Evolutionary conservation across 257 asterid species (phyloP).

Genomic region (Paraleonurus japonicus): DNA sequence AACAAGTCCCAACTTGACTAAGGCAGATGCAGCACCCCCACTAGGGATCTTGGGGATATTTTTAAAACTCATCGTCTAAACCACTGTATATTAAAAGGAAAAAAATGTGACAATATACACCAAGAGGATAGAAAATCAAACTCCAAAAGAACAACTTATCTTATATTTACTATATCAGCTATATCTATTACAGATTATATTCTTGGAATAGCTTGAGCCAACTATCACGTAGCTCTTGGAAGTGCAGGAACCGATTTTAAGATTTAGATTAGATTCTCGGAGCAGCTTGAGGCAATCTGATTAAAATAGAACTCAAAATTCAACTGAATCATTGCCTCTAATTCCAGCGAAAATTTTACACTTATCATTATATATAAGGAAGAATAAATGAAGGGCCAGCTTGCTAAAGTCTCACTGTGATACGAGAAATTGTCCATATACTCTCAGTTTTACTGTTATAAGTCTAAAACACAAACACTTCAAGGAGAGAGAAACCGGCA

Average conservation of each 20-base stretch:
- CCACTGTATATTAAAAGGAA: conserved; percentile 29
- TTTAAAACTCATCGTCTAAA: conserved; percentile 56
- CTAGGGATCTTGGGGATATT: conserved; percentile 75
- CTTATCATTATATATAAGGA: neutral
- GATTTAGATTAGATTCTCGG: neutral
- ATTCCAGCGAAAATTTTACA: neutral
- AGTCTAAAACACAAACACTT: neutral
- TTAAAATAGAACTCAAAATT: neutral
- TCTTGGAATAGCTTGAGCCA: neutral
- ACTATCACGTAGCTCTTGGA: neutral
- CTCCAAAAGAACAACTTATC: neutral
- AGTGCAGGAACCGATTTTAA: neutral
- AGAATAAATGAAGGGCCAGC: neutral
- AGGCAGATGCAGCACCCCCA: conserved; percentile 65
- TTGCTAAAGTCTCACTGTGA: neutral
- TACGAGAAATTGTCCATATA: neutral
- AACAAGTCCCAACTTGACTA: conserved; percentile 55
- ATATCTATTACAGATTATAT: neutral
- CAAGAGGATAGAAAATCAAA: conserved; percentile 9
- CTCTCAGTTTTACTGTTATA: neutral
- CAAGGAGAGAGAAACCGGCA: neutral
- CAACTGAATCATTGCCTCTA: neutral
- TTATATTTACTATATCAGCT: neutral
- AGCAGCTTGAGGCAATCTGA: neutral
- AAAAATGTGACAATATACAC: neutral